Base-by-base conservation (phyloP, 2,329 filamentous ascomycete species). In the Aureobasidium lini region DNA sequence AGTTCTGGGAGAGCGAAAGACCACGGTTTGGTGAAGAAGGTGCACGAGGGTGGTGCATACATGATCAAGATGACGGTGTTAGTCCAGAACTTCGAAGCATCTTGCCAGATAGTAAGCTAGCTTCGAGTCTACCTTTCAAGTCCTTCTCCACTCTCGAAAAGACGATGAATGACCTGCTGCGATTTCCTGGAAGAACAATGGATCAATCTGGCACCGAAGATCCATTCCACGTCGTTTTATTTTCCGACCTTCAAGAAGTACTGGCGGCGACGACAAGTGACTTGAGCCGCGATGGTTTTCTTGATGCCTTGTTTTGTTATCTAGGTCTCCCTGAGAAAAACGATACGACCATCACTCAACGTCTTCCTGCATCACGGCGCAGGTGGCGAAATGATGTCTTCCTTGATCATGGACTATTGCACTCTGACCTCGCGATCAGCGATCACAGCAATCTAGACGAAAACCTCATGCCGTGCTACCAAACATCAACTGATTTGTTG, bases 1-100 rank as follows among this genome's bases (percentile, higher is more conserved):
- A 85, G 2, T 96, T 94, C 63, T 97, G 94, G 94, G 90, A 96
- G 61, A 89, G 85, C 60, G 93, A 96, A 68, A 79, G 84, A 0
- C 77, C 88, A 0, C 83, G 93, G 6, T 81, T 96, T 57, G 93
- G 93, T 9, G 93, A 97, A 65, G 67, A 73, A 0, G 78, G 77
- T 1, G 86, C 90, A 2, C 77, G 79, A 62, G 90, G 91, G 0
- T 96, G 91, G 91, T 70, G 67, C 1, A 67, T 75, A n/a, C 85
- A 79, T 64, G 71, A 52, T 57, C 58, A 62, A 32, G 63, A 69
- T 9, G 67, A 46, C 32, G 66, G 23, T 52, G 57, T 18, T n/a
- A 42, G 13, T 49, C 60, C 9, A 48, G 59, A 32, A n/a, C 6
- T 29, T 15, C 43, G 5, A 37, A 34, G 13, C 16, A n/a, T 32